These are phyloP conservation scores for Botryobasidium botryosum DNA, from an alignment of 768 basidiomycete genomes.

Conservation along the genomic window DNA sequence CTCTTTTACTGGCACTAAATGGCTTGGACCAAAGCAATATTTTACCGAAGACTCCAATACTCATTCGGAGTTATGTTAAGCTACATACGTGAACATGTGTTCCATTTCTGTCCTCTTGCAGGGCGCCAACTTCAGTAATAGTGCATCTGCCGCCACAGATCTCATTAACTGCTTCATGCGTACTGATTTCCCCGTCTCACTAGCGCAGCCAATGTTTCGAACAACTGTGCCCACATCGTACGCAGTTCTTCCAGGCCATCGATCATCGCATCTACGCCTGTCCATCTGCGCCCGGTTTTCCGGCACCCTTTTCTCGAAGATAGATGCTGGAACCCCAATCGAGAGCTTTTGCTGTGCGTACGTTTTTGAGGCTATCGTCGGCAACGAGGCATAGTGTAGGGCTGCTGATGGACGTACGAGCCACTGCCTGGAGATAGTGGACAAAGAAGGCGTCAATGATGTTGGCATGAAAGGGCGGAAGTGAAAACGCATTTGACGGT, in stretches of 20 bases:
- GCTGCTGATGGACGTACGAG: constrained; percentile 39
- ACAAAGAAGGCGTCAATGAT: constrained; percentile 7
- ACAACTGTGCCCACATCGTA: constrained; percentile 58
- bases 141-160: too few species aligned
- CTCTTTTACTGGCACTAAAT: too few species aligned
- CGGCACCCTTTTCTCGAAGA: constrained; percentile 42
- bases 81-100: too few species aligned
- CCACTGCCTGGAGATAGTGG: constrained; percentile 57
- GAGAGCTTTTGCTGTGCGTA: constrained; percentile 42
- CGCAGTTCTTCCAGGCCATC: constrained; percentile 48
- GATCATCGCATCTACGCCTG: constrained; percentile 36
- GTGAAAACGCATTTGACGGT: constrained; percentile 16
- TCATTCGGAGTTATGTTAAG: too few species aligned
- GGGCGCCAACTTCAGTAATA: too few species aligned
- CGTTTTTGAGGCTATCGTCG: constrained; percentile 58
- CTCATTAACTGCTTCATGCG: too few species aligned
- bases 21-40: too few species aligned
- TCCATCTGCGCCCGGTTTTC: constrained; percentile 12
- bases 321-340: constrained; percentile 65
- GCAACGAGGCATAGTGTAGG: constrained; percentile 60
- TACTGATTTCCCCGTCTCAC: too few species aligned
- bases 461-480: not conserved
- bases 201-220: too few species aligned
- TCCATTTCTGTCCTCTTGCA: too few species aligned
- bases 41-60: too few species aligned